Conservation (phyloP, 192 early-diverging fungal genomes). For the Coemansia aciculifera region DNA sequence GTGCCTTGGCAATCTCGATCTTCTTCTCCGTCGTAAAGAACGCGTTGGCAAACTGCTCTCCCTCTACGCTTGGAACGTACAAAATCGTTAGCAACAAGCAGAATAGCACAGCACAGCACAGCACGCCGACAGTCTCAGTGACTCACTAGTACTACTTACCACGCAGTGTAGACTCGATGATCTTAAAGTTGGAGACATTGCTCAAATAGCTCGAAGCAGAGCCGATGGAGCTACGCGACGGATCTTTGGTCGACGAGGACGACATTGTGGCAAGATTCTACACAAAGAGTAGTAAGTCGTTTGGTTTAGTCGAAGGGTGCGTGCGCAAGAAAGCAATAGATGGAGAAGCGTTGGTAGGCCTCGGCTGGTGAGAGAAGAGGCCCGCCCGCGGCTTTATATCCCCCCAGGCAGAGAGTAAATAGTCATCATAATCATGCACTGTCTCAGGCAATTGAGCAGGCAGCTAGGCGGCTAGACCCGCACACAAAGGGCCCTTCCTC, state of each 20-base stretch:
- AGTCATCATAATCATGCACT: neutral
- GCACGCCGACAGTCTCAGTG: neutral
- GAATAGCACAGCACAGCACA: slow-evolving; percentile 5
- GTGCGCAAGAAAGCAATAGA: neutral
- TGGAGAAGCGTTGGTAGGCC: neutral
- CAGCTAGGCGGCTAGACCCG: neutral
- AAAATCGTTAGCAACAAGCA: slow-evolving; percentile 19
- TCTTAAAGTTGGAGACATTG: slow-evolving; percentile 87
- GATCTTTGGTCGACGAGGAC: slow-evolving; percentile 30
- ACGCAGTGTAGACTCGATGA: slow-evolving; percentile 94
- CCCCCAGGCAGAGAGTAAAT: neutral
- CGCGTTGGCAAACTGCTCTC: slow-evolving; percentile 99
- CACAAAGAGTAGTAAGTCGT: neutral
- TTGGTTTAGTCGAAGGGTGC: neutral
- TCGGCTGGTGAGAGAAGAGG: neutral
- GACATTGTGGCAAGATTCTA: slow-evolving; percentile 48
- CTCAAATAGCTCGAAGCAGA: slow-evolving; percentile 67
- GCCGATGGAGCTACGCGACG: slow-evolving; percentile 52
- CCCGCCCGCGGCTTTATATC: neutral
- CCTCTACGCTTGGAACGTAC: slow-evolving; percentile 61
- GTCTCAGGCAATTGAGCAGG: neutral
- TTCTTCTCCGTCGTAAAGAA: slow-evolving; percentile 98
- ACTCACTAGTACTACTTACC: slow-evolving; percentile 58
- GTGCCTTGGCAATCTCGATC: slow-evolving; percentile 97
- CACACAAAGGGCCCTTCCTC: neutral